Conservation (phyloP, 768 basidiomycete species). For the Boletus patriciae region DNA sequence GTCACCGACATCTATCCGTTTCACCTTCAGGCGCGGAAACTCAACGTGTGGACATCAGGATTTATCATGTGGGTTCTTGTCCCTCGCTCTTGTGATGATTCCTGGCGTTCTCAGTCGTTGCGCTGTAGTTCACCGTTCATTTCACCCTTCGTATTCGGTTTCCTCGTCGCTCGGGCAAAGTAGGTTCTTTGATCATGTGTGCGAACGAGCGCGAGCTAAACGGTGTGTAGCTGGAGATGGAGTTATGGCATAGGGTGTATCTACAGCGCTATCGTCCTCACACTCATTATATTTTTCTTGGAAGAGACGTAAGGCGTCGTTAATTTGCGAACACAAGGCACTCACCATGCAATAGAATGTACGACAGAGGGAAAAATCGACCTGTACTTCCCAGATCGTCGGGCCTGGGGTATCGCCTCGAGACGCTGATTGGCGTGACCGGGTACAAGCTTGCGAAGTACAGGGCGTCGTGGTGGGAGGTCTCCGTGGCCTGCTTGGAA, state of each 20-base stretch:
- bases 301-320: constrained; percentile 47
- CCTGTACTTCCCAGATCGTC: constrained; percentile 28
- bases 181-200: constrained; percentile 2
- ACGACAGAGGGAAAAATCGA: constrained; percentile 44
- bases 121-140: constrained; percentile 32
- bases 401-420: constrained; percentile 41
- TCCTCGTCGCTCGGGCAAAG: constrained; percentile 29
- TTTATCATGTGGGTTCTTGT: constrained; percentile 52
- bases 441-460: constrained; percentile 47
- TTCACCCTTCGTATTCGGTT: constrained; percentile 33
- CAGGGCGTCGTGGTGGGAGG: constrained; percentile 42
- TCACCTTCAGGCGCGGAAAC: constrained; percentile 51
- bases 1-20: constrained; percentile 55
- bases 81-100: constrained; percentile 28
- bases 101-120: constrained; percentile 18
- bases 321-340: background rate
- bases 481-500: constrained; percentile 33
- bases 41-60: constrained; percentile 55
- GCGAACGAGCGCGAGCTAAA: background rate
- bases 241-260: constrained; percentile 54
- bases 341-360: constrained; percentile 38
- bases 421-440: constrained; percentile 51
- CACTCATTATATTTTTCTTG: constrained; percentile 45
- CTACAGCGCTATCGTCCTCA: constrained; percentile 46
- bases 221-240: constrained; percentile 43